These are phyloP conservation scores for Xerocomellus chrysenteron DNA, from an alignment of 768 basidiomycete genomes.

Conservation along the genomic window DNA sequence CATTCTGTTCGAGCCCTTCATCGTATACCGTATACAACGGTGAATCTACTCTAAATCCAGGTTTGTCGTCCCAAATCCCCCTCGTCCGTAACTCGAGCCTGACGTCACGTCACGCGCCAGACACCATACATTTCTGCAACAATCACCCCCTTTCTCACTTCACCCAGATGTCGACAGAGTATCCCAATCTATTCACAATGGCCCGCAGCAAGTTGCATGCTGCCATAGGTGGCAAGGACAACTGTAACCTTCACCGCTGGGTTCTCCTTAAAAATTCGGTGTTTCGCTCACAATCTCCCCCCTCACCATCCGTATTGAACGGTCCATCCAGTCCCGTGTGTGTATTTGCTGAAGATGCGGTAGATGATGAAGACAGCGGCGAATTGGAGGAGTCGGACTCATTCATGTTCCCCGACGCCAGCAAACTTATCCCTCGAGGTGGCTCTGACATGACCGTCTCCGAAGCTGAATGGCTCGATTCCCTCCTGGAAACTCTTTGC, in stretches of 20 bases:
- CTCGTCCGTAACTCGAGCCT: not conserved
- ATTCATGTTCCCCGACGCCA: conserved; percentile 82
- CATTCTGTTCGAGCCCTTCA: conserved; percentile 83
- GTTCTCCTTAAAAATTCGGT: conserved; percentile 87
- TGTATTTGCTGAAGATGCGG: conserved; percentile 38
- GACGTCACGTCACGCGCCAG: conserved; percentile 18
- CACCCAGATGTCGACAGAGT: conserved; percentile 48
- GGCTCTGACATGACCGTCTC: conserved; percentile 43
- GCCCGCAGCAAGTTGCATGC: conserved; percentile 74
- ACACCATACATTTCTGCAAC: conserved; percentile 10
- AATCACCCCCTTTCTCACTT: conserved; percentile 8
- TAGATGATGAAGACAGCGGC: conserved; percentile 49
- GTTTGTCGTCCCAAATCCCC: conserved; percentile 13
- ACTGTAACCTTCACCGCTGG: conserved; percentile 79
- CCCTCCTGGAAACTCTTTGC: conserved; percentile 69
- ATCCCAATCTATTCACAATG: conserved; percentile 53
- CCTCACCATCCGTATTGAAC: conserved; percentile 29
- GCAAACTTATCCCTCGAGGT: conserved; percentile 45
- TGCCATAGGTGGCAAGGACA: conserved; percentile 61
- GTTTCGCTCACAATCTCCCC: conserved; percentile 49
- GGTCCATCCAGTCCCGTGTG: conserved; percentile 23
- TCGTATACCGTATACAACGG: conserved; percentile 83
- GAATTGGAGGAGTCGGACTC: conserved; percentile 51
- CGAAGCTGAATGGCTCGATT: conserved; percentile 82
- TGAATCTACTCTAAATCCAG: conserved; percentile 29